Conservation (phyloP, 495 filamentous ascomycete genomes). For the Sordaria brevicollis region DNA sequence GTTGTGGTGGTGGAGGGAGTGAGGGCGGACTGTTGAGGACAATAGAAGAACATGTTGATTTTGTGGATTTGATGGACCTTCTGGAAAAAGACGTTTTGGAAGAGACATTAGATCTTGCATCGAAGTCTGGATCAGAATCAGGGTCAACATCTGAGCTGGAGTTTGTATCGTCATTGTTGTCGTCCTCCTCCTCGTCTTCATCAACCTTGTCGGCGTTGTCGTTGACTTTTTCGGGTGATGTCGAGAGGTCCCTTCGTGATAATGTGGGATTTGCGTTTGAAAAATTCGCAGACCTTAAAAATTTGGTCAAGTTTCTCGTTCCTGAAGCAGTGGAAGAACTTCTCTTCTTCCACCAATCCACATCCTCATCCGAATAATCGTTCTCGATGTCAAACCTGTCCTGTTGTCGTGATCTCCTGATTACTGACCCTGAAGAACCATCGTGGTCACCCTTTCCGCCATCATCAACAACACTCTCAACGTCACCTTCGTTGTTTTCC, state of each 20-base stretch:
- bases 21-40: not conserved
- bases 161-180: not conserved
- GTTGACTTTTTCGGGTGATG: not conserved
- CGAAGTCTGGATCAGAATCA: not conserved
- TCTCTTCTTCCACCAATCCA: too few relatives aligned
- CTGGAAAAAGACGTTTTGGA: not conserved
- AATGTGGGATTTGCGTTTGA: not conserved
- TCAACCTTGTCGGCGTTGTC: not conserved
- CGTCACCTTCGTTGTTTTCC: not conserved
- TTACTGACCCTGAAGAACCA: not conserved
- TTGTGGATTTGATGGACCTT: not conserved
- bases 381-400: not conserved
- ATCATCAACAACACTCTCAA: too few relatives aligned
- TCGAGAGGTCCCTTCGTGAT: too few relatives aligned
- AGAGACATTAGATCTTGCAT: not conserved
- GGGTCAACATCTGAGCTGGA: not conserved
- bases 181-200: too few relatives aligned
- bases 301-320: not conserved
- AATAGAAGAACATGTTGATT: not conserved
- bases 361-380: not conserved
- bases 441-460: too few relatives aligned
- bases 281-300: not conserved
- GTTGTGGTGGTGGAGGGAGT: not conserved
- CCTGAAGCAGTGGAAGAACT: too few relatives aligned
- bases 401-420: not conserved